Evolutionary conservation across 495 filamentous ascomycete genomes (phyloP).

Genomic region (Melanomma pulvis-pyrius): DNA sequence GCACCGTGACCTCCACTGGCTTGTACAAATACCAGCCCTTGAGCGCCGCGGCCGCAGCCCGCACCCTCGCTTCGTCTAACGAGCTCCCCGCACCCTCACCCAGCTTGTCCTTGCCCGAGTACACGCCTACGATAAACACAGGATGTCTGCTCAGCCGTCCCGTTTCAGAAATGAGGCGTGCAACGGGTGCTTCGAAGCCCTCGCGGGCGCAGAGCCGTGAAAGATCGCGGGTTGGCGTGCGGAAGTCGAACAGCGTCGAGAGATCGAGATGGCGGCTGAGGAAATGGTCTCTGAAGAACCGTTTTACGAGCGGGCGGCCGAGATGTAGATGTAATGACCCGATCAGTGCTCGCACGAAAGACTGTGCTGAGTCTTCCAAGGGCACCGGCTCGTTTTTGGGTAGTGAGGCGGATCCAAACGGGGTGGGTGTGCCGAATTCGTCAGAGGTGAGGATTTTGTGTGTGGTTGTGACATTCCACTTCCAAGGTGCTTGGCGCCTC

Average conservation of each 20-base stretch:
- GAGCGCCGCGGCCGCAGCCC: constrained; percentile 79
- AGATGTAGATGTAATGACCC: constrained; percentile 83
- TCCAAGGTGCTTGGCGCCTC: constrained; percentile 41
- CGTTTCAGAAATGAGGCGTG: constrained; percentile 83
- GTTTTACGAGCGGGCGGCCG: constrained; percentile 67
- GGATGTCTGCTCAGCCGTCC: constrained; percentile 79
- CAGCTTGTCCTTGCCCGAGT: constrained; percentile 81
- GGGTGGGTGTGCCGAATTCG: constrained; percentile 62
- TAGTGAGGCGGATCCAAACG: constrained; percentile 16
- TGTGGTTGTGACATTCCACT: constrained; percentile 70
- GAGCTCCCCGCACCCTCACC: constrained; percentile 80
- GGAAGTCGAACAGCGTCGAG: constrained; percentile 76
- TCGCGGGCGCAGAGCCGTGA: constrained; percentile 79
- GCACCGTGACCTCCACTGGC: constrained; percentile 70
- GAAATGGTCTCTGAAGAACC: constrained; percentile 81
- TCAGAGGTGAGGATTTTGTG: constrained; percentile 69
- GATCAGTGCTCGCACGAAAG: constrained; percentile 77
- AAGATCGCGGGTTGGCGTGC: constrained; percentile 78
- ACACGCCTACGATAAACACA: constrained; percentile 95
- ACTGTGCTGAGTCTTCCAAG: constrained; percentile 54
- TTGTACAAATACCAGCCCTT: constrained; percentile 96
- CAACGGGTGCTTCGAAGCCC: constrained; percentile 84
- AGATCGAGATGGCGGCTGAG: constrained; percentile 78
- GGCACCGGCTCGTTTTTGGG: constrained; percentile 21
- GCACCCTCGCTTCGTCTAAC: constrained; percentile 72